phyloP scores from a whole-genome alignment of 1,284 basidiomycete genomes.

The Cryptococcus sp. region DNA sequence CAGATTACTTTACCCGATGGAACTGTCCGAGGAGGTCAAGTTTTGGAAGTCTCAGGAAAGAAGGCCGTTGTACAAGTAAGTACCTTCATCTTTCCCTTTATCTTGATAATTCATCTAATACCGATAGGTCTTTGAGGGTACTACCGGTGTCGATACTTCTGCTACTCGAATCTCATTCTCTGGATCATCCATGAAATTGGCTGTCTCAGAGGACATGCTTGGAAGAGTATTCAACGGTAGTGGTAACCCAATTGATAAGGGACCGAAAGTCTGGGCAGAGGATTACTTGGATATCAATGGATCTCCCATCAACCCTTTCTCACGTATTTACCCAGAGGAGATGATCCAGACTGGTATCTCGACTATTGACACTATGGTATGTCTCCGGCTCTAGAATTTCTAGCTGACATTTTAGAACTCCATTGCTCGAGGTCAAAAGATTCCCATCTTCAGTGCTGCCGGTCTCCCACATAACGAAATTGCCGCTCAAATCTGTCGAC shows the following conservation, averaged over 20 bases:
- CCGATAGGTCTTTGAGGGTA: constrained; percentile 84
- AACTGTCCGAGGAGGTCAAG: constrained; percentile 90
- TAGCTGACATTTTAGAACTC: constrained; percentile 59
- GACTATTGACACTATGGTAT: constrained; percentile 87
- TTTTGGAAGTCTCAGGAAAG: constrained; percentile 96
- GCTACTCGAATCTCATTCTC: constrained; percentile 98
- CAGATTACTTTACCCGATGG: constrained; percentile 95
- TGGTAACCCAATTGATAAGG: constrained; percentile 96
- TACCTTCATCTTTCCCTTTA: not conserved
- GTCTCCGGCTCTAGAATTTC: constrained; percentile 1
- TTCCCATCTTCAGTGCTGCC: constrained; percentile 98
- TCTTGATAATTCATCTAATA: not conserved
- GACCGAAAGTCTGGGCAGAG: constrained; percentile 98
- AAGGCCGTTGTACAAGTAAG: constrained; percentile 89
- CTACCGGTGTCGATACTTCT: constrained; percentile 88
- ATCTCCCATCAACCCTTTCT: constrained; percentile 98
- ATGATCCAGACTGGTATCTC: constrained; percentile 99
- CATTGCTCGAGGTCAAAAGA: constrained; percentile 99
- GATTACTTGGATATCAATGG: constrained; percentile 99
- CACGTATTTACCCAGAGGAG: constrained; percentile 99
- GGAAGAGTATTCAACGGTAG: constrained; percentile 99
- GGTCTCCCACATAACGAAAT: constrained; percentile 99
- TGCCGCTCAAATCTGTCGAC: constrained; percentile 99
- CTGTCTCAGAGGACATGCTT: constrained; percentile 99
- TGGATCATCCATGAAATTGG: constrained; percentile 96